A percentile compares a stretch with the other conserved stretches of the same genome.
phyloP scores from a whole-genome alignment of 768 basidiomycete species.

The Tylopilus rubrobrunneus region DNA sequence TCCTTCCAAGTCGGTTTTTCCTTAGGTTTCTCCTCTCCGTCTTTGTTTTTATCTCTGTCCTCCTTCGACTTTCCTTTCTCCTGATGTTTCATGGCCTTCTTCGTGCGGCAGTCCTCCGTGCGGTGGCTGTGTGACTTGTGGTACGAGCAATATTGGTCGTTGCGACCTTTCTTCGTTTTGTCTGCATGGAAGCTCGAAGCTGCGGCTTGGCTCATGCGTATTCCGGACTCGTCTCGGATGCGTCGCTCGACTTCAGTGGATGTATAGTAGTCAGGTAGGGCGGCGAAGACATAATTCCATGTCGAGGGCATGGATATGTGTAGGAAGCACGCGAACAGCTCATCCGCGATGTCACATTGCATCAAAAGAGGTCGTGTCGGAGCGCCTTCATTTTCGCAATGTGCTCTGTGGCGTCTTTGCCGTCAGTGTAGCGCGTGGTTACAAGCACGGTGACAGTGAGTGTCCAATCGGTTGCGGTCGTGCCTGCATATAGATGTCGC shows the following conservation, averaged over 20 bases:
- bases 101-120: not conserved
- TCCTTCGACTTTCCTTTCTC: not conserved
- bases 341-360: slow-evolving; percentile 5
- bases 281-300: too few relatives aligned
- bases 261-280: too few relatives aligned
- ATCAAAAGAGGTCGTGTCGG: slow-evolving; percentile 12
- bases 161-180: too few relatives aligned
- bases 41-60: not conserved
- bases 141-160: not conserved
- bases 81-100: not conserved
- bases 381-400: too few relatives aligned
- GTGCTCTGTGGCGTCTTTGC: slow-evolving; percentile 6
- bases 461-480: slow-evolving; percentile 2
- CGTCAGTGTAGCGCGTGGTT: slow-evolving; percentile 4
- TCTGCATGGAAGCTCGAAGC: not conserved
- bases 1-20: too few relatives aligned
- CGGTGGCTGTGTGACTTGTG: not conserved
- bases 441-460: slow-evolving; percentile 6
- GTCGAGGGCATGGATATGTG: too few relatives aligned
- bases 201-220: not conserved
- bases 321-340: slow-evolving; percentile 2
- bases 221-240: too few relatives aligned
- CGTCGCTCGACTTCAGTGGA: too few relatives aligned
- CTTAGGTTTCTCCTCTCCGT: too few relatives aligned
- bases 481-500: not conserved